phyloP scores from a whole-genome alignment of 116 monocot genomes.

The Papilionanthe hybrid region DNA sequence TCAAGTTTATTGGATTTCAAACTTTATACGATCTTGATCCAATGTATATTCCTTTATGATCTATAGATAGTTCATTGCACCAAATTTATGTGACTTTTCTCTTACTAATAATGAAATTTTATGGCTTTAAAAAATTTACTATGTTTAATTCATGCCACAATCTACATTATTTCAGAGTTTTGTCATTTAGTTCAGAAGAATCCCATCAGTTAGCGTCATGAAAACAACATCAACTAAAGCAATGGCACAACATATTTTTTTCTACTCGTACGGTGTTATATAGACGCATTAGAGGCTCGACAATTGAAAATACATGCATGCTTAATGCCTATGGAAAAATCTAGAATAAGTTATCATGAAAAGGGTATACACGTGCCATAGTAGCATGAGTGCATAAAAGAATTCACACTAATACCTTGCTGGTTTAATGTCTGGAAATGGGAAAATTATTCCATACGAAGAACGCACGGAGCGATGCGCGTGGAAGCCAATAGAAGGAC shows the following conservation, averaged over 20 bases:
- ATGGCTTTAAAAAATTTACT: not conserved
- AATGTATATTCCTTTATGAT: too few species aligned
- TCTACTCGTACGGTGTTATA: too few species aligned
- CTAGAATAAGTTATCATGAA: not conserved
- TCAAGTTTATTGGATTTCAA: too few species aligned
- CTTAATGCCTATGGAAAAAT: not conserved
- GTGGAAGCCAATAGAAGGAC: too few species aligned
- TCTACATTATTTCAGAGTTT: not conserved
- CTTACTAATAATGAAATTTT: too few species aligned
- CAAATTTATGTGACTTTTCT: too few species aligned
- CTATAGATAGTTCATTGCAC: too few species aligned
- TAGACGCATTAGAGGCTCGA: not conserved
- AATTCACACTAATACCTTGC: constrained; percentile 51
- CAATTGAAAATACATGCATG: not conserved
- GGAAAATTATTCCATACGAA: too few species aligned
- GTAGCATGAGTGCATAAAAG: constrained; percentile 1
- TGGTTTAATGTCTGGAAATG: constrained; percentile 87
- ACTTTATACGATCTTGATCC: too few species aligned
- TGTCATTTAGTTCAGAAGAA: not conserved
- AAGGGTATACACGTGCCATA: not conserved
- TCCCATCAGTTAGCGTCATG: not conserved
- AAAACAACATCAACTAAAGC: not conserved
- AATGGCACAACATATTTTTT: not conserved
- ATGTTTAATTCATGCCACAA: not conserved
- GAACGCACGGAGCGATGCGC: too few species aligned